A percentile compares a stretch with the other conserved stretches of the same genome.
Conservation (phyloP, 768 basidiomycete genomes). For the Mrakia blollopis region DNA sequence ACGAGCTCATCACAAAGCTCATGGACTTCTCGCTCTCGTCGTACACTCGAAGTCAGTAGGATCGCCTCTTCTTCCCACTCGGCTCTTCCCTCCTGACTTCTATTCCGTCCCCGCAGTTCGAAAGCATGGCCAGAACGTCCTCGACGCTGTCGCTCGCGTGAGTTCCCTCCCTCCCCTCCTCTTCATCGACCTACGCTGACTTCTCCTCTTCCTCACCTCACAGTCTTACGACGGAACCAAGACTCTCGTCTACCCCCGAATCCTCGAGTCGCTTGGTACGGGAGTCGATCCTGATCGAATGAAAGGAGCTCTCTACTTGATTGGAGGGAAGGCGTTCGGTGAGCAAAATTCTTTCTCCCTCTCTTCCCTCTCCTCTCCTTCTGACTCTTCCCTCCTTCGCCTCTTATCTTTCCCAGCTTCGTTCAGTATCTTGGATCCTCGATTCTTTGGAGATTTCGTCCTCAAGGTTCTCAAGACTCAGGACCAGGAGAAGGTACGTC, state of each 20-base stretch:
- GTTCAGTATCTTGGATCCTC: constrained; percentile 27
- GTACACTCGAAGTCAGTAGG: constrained; percentile 65
- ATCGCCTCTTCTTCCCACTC: not conserved
- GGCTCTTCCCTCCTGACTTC: not conserved
- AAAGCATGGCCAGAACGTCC: constrained; percentile 11
- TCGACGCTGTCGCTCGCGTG: constrained; percentile 59
- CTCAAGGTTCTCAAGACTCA: constrained; percentile 26
- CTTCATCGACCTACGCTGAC: not conserved
- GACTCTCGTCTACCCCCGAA: constrained; percentile 38
- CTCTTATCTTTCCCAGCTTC: not conserved
- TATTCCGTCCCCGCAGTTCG: constrained; percentile 17
- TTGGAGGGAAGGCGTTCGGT: constrained; percentile 65
- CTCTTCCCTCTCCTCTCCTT: not conserved
- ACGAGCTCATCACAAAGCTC: constrained; percentile 61
- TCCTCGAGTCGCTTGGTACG: constrained; percentile 46
- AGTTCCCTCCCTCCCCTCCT: constrained; percentile 46
- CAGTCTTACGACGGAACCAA: constrained; percentile 45
- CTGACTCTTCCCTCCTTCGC: not conserved
- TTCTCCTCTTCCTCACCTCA: not conserved
- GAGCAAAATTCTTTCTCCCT: constrained; percentile 36
- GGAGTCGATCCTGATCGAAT: constrained; percentile 81
- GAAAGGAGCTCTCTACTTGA: constrained; percentile 79
- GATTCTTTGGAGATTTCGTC: constrained; percentile 26
- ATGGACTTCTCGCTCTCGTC: constrained; percentile 71
- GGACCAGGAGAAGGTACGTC: constrained; percentile 66